phyloP scores from a whole-genome alignment of 306 rosid species.

The Erythrophleum fordii region DNA sequence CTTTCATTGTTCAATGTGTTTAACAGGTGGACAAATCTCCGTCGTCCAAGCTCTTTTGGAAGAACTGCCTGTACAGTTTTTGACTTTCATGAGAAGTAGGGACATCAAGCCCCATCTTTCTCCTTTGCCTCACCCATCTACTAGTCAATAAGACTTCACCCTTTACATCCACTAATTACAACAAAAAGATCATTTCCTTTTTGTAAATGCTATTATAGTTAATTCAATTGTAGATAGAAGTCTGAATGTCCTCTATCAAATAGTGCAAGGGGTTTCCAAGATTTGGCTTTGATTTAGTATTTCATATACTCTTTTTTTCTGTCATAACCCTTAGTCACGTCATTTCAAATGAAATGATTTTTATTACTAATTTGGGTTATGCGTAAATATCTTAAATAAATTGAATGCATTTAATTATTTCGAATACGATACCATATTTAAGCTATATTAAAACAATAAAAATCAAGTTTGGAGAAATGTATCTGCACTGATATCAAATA shows the following conservation, averaged over 20 bases:
- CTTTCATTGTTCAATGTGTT: not conserved
- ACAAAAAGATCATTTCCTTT: not conserved
- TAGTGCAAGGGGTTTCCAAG: not conserved
- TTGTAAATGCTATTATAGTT: not conserved
- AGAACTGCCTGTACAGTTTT: conserved; percentile 83
- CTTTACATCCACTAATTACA: not conserved
- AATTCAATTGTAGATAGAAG: conserved; percentile 3
- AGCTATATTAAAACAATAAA: no score
- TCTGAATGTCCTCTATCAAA: not conserved
- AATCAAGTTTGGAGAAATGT: no score
- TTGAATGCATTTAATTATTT: no score
- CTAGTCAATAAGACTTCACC: conserved; percentile 5
- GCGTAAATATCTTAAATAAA: no score
- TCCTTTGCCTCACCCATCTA: conserved; percentile 11
- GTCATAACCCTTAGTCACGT: no score
- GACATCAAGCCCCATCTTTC: conserved; percentile 55
- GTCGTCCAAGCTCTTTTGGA: conserved; percentile 78
- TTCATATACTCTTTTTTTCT: no score
- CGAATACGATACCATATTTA: no score
- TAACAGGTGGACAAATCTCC: conserved; percentile 60
- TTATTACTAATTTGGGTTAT: no score
- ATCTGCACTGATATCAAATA: no score
- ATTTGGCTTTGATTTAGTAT: not conserved
- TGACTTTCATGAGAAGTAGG: conserved; percentile 68
- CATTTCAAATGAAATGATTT: no score